These are phyloP conservation scores for Sugiyamaella chiloensis DNA, from an alignment of 805 yeast species.

Conservation along the genomic window DNA sequence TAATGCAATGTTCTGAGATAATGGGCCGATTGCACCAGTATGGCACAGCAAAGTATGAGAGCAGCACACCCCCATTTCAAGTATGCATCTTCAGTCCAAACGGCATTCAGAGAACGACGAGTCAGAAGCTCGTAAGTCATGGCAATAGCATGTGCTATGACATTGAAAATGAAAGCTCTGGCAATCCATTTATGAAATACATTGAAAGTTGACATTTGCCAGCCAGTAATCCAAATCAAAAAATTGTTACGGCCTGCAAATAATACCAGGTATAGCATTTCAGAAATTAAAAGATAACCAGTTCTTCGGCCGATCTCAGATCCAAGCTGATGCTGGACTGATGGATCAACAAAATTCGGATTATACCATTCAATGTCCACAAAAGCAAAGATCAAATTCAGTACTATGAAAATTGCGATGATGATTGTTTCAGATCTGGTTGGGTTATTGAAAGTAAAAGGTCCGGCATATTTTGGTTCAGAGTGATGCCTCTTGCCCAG, in stretches of 20 bases:
- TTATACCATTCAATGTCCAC: conserved; percentile 15
- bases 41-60: conserved; percentile 41
- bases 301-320: conserved; percentile 34
- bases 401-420: conserved; percentile 30
- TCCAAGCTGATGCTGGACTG: conserved; percentile 17
- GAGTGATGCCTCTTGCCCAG: conserved; percentile 27
- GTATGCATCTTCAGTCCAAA: conserved; percentile 19
- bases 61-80: conserved; percentile 42
- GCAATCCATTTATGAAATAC: conserved; percentile 63
- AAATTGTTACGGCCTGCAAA: conserved; percentile 75
- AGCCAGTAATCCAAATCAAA: conserved; percentile 56
- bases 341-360: conserved; percentile 10
- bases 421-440: conserved; percentile 37
- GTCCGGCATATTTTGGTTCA: conserved; percentile 4
- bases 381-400: conserved; percentile 30
- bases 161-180: conserved; percentile 46
- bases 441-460: conserved; percentile 31
- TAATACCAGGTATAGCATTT: conserved; percentile 39
- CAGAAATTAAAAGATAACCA: conserved; percentile 35
- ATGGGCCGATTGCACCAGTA: conserved; percentile 50
- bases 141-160: conserved; percentile 52
- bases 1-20: conserved; percentile 52
- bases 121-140: conserved; percentile 44
- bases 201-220: conserved; percentile 59
- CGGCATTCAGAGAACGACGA: conserved; percentile 38